phyloP scores from a whole-genome alignment of 257 asterid genomes.

The Nicotiana paniculata region DNA sequence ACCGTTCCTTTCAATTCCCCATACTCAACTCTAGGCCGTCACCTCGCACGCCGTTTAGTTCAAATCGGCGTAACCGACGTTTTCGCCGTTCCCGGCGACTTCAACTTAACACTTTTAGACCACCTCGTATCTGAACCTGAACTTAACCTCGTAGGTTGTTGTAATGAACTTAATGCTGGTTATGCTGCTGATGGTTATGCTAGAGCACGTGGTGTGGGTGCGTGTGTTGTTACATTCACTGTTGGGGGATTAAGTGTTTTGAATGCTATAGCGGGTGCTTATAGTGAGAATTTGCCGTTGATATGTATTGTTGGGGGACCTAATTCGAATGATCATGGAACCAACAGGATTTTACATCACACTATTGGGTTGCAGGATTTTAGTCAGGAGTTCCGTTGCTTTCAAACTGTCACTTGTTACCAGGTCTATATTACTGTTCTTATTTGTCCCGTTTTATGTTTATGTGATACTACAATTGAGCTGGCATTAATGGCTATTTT shows the following conservation, averaged over 20 bases:
- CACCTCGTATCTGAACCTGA: slow-evolving; percentile 74
- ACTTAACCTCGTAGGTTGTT: slow-evolving; percentile 66
- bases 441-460: no score
- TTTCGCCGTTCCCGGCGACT: slow-evolving; percentile 78
- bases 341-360: slow-evolving; percentile 68
- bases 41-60: slow-evolving; percentile 82
- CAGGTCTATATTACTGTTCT: slow-evolving; percentile 34
- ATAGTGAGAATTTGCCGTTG: slow-evolving; percentile 79
- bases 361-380: slow-evolving; percentile 83
- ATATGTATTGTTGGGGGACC: slow-evolving; percentile 86
- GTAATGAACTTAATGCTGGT: slow-evolving; percentile 88
- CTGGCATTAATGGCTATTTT: no score
- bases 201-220: slow-evolving; percentile 84
- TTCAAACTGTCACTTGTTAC: slow-evolving; percentile 72
- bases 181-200: slow-evolving; percentile 88
- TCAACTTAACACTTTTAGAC: slow-evolving; percentile 65
- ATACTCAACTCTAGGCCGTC: slow-evolving; percentile 75
- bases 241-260: slow-evolving; percentile 77
- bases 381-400: slow-evolving; percentile 79
- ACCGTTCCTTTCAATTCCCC: slow-evolving; percentile 27
- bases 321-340: slow-evolving; percentile 72
- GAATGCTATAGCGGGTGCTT: slow-evolving; percentile 86
- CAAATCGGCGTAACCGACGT: slow-evolving; percentile 60
- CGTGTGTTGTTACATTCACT: slow-evolving; percentile 75
- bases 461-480: no score